These are phyloP conservation scores for Acanthamoeba triangularis DNA, from an alignment of 208 protist genomes.

Conservation along the genomic window DNA sequence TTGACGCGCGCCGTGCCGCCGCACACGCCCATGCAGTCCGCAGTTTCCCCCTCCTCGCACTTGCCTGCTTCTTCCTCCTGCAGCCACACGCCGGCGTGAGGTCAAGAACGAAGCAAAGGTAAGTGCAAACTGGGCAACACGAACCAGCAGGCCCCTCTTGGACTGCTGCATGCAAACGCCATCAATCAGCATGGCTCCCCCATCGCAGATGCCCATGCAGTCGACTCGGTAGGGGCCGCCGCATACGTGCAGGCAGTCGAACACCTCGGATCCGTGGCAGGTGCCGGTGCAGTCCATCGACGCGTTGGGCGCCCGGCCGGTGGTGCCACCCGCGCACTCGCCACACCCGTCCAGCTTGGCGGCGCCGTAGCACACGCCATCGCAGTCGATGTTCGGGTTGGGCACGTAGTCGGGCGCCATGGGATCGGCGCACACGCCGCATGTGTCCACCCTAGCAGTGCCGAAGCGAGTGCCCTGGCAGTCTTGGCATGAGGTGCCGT, in stretches of 20 bases:
- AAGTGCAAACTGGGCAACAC: not conserved
- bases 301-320: not conserved
- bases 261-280: not conserved
- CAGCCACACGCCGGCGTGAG: not conserved
- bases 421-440: slow-evolving; percentile 6
- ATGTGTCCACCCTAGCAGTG: not conserved
- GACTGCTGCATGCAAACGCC: not conserved
- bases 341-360: not conserved
- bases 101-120: not conserved
- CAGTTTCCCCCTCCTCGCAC: not conserved
- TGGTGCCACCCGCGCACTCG: not conserved
- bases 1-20: not conserved
- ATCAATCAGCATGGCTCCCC: not conserved
- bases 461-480: not conserved
- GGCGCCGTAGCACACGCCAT: slow-evolving; percentile 3
- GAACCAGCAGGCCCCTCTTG: not conserved
- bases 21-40: slow-evolving; percentile 18
- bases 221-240: not conserved
- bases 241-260: not conserved
- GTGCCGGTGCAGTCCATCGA: not conserved
- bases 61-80: not conserved
- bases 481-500: slow-evolving; percentile 20
- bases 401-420: not conserved
- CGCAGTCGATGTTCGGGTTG: not conserved
- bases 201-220: not conserved